Percentiles rank a stretch among this genome's conserved stretches.
These are phyloP conservation scores for Myrica gale DNA, from an alignment of 306 rosid species.

Conservation along the genomic window DNA sequence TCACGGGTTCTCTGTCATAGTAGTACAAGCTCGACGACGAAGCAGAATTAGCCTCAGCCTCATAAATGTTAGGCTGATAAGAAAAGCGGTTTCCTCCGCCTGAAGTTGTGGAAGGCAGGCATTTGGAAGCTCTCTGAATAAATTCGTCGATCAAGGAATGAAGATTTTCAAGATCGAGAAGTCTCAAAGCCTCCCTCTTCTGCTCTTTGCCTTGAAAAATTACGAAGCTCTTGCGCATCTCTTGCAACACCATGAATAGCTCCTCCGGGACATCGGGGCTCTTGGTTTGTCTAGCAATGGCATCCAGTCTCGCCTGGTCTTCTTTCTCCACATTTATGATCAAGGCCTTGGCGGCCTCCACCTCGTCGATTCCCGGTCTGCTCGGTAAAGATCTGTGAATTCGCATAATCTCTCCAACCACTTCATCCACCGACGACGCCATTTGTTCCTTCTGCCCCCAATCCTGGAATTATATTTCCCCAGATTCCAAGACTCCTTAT, in stretches of 20 bases:
- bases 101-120: conserved; percentile 44
- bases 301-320: conserved; percentile 58
- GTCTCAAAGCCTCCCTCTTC: conserved; percentile 60
- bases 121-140: conserved; percentile 77
- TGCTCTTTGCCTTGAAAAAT: conserved; percentile 57
- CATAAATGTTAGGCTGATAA: conserved; percentile 17
- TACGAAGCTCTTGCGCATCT: conserved; percentile 64
- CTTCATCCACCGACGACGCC: conserved; percentile 53
- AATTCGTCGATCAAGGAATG: conserved; percentile 66
- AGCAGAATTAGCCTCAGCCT: conserved; percentile 20
- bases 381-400: conserved; percentile 67
- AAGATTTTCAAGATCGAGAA: conserved; percentile 70
- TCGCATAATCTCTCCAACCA: conserved; percentile 75
- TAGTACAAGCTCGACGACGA: conserved; percentile 28
- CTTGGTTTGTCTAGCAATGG: conserved; percentile 50
- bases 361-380: conserved; percentile 69
- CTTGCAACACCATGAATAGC: conserved; percentile 64
- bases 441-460: conserved; percentile 15
- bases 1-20: conserved; percentile 34
- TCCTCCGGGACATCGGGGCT: conserved; percentile 59
- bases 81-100: conserved; percentile 8
- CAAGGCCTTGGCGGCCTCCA: conserved; percentile 65
- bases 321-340: conserved; percentile 62
- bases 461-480: background rate
- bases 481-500: conserved; percentile 24